These are phyloP conservation scores for Ophiostoma montium DNA, from an alignment of 2,329 filamentous ascomycete genomes.

Conservation along the genomic window DNA sequence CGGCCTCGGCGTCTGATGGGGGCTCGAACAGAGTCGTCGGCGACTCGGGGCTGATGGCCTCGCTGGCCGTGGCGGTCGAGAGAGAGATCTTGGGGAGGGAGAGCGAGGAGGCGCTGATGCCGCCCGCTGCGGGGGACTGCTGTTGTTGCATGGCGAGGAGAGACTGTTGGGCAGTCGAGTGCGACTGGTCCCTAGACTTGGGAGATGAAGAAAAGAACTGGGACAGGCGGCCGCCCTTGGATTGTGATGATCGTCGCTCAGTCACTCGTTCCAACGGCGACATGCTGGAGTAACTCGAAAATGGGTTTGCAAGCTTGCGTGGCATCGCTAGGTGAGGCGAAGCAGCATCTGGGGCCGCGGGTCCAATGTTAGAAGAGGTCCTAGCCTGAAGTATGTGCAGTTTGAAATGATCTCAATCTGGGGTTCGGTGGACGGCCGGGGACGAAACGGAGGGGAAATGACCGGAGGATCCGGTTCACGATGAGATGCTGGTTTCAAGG, in stretches of 20 bases:
- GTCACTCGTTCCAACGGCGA: constrained; percentile 33
- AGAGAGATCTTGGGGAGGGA: constrained; percentile 84
- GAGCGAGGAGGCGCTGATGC: constrained; percentile 55
- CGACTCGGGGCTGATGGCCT: constrained; percentile 57
- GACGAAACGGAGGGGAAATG: neutral
- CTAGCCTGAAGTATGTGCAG: neutral
- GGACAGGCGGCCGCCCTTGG: constrained; percentile 58
- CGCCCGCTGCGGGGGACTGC: constrained; percentile 30
- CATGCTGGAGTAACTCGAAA: constrained; percentile 35
- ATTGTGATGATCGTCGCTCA: constrained; percentile 45
- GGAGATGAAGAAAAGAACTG: constrained; percentile 73
- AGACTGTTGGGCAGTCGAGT: constrained; percentile 47
- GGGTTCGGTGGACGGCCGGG: too few species aligned
- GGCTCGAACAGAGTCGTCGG: constrained; percentile 73
- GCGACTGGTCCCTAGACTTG: constrained; percentile 62
- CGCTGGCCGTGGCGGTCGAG: constrained; percentile 67
- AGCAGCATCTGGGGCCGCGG: constrained; percentile 4
- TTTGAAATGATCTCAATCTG: neutral
- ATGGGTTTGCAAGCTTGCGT: constrained; percentile 44
- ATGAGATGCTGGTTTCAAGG: neutral
- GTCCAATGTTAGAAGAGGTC: neutral
- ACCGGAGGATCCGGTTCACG: neutral
- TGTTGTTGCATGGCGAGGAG: constrained; percentile 47
- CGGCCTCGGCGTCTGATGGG: constrained; percentile 68
- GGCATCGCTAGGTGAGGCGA: constrained; percentile 33